phyloP scores from a whole-genome alignment of 2,329 filamentous ascomycete genomes.

The Talaromyces sp. region DNA sequence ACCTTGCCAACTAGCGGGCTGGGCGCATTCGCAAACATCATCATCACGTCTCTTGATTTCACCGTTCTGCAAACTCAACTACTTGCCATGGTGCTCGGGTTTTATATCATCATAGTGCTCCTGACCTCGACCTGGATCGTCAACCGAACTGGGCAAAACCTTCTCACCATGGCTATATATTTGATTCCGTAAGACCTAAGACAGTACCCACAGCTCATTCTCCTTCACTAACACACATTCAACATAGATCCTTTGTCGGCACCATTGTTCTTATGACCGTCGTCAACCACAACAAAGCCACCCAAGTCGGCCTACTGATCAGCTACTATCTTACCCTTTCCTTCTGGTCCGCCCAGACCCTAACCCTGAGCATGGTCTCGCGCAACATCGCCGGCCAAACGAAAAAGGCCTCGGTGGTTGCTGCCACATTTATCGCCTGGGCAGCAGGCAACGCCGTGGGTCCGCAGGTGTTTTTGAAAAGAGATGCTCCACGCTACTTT shows the following conservation, averaged over 20 bases:
- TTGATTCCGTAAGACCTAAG: conserved; percentile 53
- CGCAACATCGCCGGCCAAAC: conserved; percentile 68
- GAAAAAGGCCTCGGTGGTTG: conserved; percentile 64
- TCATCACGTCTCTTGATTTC: conserved; percentile 66
- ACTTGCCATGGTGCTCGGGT: conserved; percentile 65
- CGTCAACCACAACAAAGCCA: conserved; percentile 50
- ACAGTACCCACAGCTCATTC: background rate
- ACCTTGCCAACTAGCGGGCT: conserved; percentile 68
- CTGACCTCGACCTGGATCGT: conserved; percentile 62
- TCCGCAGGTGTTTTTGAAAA: conserved; percentile 58
- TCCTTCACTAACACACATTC: background rate
- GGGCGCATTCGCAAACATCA: conserved; percentile 67
- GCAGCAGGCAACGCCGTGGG: conserved; percentile 61
- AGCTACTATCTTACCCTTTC: conserved; percentile 71
- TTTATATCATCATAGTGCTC: conserved; percentile 66
- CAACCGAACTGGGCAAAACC: conserved; percentile 63
- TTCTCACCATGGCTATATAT: conserved; percentile 60
- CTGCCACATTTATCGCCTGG: conserved; percentile 66
- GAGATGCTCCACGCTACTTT: conserved; percentile 60
- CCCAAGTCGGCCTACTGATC: conserved; percentile 62
- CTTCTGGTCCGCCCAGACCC: conserved; percentile 69
- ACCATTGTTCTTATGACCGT: conserved; percentile 69
- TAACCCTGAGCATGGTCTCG: conserved; percentile 61
- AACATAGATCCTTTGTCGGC: conserved; percentile 57
- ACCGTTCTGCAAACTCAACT: conserved; percentile 62